Base-by-base conservation (phyloP, 2,329 filamentous ascomycete genomes). In the Setomelanomma holmii region DNA sequence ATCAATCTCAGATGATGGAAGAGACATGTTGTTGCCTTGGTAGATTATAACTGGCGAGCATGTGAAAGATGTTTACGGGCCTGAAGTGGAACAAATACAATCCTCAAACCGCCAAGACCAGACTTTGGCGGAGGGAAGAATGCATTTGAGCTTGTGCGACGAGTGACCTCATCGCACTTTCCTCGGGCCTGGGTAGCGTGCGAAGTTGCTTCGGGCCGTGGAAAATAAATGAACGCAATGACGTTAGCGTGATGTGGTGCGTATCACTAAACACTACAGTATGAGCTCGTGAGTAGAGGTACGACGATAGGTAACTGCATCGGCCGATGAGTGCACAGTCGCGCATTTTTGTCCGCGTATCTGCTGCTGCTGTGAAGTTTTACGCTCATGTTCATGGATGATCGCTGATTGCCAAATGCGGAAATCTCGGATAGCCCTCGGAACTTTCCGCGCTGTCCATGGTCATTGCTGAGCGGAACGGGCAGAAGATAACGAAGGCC, bases 131-230 rank as follows among this genome's bases (percentile, higher is more conserved):
- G 20, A 43, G 5, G 6, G 17, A 21, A 44, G 21, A 6, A 40
- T n/a, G n/a, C 19, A 20, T 49, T n/a, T 49, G 10, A 45, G 20
- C 23, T 33, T 27, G n/a, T 12, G n/a, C 17, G 1, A 38, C 4
- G 24, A 45, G 44, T 55, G 52, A 55, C 43, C 48, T 55, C 52
- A 55, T 55, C 21, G 43, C 23, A 40, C 48, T 20, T 30, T n/a
- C n/a, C n/a, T n/a, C n/a, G n/a, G n/a, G n/a, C n/a, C n/a, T n/a
- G n/a, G n/a, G 10, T 30, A 30, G 27, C 27, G 27, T 30, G 27
- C 27, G 27, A 30, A 30, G 27, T 30, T 30, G 27, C 5, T n/a
- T 30, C 27, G 27, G 27, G 39, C 39, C 23, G 11, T 24, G 6
- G 10, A 20, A 21, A 17, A 45, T 36, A 33, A 36, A 45, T 40